Conservation (phyloP, 2,329 filamentous ascomycete species). For the Ceratocystis colombiana region DNA sequence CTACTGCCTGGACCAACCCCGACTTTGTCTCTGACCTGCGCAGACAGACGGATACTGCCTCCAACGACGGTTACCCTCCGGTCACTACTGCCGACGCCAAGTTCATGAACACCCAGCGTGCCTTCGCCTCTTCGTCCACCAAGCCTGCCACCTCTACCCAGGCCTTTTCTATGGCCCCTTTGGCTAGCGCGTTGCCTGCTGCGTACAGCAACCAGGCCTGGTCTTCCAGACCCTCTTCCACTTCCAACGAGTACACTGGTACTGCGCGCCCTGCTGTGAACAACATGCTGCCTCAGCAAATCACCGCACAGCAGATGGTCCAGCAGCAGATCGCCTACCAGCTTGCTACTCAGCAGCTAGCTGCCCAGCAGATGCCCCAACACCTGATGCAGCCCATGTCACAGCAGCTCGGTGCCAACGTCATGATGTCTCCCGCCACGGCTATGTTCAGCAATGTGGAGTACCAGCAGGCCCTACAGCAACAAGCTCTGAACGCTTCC, state of each 20-base stretch:
- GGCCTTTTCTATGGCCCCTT: slow-evolving; percentile 9
- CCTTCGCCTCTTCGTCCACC: not conserved
- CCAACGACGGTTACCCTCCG: slow-evolving; percentile 17
- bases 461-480: slow-evolving; percentile 6
- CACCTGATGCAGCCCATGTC: not conserved
- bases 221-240: slow-evolving; percentile 4
- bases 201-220: not conserved
- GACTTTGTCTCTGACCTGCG: slow-evolving; percentile 12
- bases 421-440: not conserved
- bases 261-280: not conserved
- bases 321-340: slow-evolving; percentile 12
- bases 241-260: not conserved
- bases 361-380: not conserved
- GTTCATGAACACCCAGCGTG: slow-evolving; percentile 10
- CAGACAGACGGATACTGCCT: slow-evolving; percentile 6
- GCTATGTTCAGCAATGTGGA: slow-evolving; percentile 9
- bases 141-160: not conserved
- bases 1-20: slow-evolving; percentile 18
- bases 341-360: slow-evolving; percentile 4
- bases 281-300: slow-evolving; percentile 1
- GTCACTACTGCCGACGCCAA: not conserved
- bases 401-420: not conserved
- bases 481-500: not conserved
- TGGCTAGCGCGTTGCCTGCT: slow-evolving; percentile 12
- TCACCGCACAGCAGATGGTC: not conserved